Evolutionary conservation across 2,329 filamentous ascomycete genomes (phyloP).

Genomic region (Elsinoe necatrix): DNA sequence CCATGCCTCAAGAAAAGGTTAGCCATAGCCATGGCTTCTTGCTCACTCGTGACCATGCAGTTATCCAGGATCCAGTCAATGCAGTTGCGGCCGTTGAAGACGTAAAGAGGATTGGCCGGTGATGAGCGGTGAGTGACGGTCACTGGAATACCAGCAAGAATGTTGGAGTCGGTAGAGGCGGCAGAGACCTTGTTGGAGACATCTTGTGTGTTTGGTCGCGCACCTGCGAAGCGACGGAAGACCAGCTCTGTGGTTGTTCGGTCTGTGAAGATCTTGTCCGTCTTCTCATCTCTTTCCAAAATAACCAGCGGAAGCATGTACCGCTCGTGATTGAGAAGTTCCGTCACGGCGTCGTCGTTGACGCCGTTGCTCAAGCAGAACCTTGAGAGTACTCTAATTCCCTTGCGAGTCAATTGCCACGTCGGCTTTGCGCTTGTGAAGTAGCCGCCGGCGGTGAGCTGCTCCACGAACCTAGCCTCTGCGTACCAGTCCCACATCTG

Average conservation of each 20-base stretch:
- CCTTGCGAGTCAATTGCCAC: not conserved
- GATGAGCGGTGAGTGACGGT: not conserved
- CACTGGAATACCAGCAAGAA: not conserved
- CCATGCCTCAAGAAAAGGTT: not conserved
- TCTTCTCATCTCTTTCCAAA: not conserved
- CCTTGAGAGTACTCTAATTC: not conserved
- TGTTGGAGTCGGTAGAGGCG: not conserved
- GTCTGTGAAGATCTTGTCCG: conserved; percentile 1
- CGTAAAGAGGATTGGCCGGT: not conserved
- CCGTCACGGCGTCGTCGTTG: not conserved
- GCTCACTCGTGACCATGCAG: not conserved
- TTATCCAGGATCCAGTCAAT: conserved; percentile 3
- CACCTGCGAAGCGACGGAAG: conserved; percentile 2
- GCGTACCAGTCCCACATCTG: conserved; percentile 5
- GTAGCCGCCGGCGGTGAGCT: not conserved
- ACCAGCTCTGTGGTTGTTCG: not conserved
- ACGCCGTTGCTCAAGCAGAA: not conserved
- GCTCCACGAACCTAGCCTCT: not conserved
- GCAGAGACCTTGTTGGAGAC: not conserved
- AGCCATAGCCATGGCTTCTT: not conserved
- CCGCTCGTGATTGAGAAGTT: not conserved
- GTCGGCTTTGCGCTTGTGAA: not conserved
- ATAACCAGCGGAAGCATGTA: conserved; percentile 1
- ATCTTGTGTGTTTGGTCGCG: not conserved
- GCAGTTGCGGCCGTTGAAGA: not conserved